A percentile compares a stretch with the other conserved stretches of the same genome.
Conservation (phyloP, 371 early-diverging fungal species). For the Homolaphlyctis polyrhiza region DNA sequence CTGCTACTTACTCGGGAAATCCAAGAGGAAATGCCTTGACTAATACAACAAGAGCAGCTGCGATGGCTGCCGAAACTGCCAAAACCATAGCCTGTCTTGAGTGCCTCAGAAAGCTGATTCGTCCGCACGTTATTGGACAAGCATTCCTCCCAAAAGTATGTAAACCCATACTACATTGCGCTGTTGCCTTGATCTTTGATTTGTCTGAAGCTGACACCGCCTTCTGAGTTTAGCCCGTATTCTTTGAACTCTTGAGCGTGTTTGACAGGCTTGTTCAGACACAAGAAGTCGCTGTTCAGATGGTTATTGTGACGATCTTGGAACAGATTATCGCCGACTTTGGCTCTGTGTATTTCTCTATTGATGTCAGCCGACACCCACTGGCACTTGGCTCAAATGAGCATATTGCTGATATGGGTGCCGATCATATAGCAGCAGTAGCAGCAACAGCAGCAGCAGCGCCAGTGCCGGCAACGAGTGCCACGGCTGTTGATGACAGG, state of each 20-base stretch:
- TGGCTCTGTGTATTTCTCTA: slow-evolving; percentile 8
- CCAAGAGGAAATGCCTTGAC: no score
- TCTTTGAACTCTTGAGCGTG: slow-evolving; percentile 57
- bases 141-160: slow-evolving; percentile 14
- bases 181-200: no score
- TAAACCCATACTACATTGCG: not conserved
- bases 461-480: not conserved
- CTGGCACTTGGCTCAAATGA: not conserved
- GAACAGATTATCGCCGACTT: slow-evolving; percentile 14
- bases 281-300: slow-evolving; percentile 26
- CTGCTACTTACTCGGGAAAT: not conserved
- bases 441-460: no score
- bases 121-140: slow-evolving; percentile 15
- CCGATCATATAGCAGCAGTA: no score
- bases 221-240: slow-evolving; percentile 52
- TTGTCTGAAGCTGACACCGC: no score
- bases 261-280: slow-evolving; percentile 51
- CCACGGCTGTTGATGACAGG: not conserved
- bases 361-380: not conserved
- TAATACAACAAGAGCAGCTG: no score
- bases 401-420: no score
- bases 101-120: slow-evolving; percentile 10
- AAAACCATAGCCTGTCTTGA: not conserved
- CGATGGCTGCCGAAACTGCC: not conserved
- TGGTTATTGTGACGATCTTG: slow-evolving; percentile 19